These are phyloP conservation scores for Xerocomellus dryophilus DNA, from an alignment of 768 basidiomycete genomes.

Conservation along the genomic window DNA sequence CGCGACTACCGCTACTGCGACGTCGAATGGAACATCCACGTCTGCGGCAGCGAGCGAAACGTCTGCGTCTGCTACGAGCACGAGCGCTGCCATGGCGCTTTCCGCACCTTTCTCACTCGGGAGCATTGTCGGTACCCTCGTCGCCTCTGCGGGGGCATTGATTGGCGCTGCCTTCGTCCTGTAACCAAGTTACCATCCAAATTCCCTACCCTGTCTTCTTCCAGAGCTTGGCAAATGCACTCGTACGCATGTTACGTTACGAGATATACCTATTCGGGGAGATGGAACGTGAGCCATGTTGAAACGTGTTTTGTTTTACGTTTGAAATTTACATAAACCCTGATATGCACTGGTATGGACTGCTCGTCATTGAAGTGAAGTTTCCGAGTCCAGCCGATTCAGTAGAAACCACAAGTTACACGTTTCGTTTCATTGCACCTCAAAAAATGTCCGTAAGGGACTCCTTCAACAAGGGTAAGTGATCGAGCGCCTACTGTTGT, in stretches of 20 bases:
- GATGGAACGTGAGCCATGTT: neutral
- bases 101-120: conserved; percentile 17
- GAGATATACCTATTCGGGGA: neutral
- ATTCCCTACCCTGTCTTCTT: neutral
- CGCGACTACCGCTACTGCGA: neutral
- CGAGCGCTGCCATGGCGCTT: conserved; percentile 19
- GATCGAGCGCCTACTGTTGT: no score
- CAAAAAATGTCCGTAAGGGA: no score
- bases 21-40: neutral
- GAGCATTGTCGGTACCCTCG: conserved; percentile 17
- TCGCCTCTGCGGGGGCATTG: conserved; percentile 27
- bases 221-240: neutral
- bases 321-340: neutral
- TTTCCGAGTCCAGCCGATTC: no score
- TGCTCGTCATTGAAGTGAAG: no score
- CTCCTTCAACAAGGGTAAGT: no score
- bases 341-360: no score
- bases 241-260: neutral
- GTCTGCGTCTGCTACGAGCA: neutral
- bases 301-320: conserved; percentile 4
- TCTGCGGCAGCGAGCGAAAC: neutral
- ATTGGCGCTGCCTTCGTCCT: conserved; percentile 26
- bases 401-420: no score
- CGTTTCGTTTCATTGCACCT: no score
- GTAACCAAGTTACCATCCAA: conserved; percentile 1